Evolutionary conservation across 1,284 basidiomycete genomes (phyloP).

Genomic region (Pulchroboletus neoregius): DNA sequence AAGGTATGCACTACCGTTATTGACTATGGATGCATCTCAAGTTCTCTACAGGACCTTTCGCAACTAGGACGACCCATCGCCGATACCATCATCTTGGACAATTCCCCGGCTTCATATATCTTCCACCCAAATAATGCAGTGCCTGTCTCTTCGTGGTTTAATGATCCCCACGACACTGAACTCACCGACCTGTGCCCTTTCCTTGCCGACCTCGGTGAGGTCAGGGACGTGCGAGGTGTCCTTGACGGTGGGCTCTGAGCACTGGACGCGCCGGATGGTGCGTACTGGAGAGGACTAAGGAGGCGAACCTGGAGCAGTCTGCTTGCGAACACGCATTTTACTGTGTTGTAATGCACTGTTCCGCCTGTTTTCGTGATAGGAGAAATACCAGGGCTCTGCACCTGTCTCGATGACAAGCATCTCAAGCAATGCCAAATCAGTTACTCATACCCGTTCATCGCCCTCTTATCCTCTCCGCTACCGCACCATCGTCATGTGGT

Average conservation of each 20-base stretch:
- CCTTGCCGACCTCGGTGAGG: slow-evolving; percentile 80
- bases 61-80: slow-evolving; percentile 91
- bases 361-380: slow-evolving; percentile 31
- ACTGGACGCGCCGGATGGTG: slow-evolving; percentile 20
- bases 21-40: slow-evolving; percentile 11
- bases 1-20: slow-evolving; percentile 57
- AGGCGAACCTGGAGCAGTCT: slow-evolving; percentile 13
- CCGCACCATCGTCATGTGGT: slow-evolving; percentile 5
- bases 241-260: slow-evolving; percentile 75
- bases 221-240: slow-evolving; percentile 90
- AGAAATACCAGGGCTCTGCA: slow-evolving; percentile 30
- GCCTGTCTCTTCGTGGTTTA: slow-evolving; percentile 99
- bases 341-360: slow-evolving; percentile 32
- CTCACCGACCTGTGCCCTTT: slow-evolving; percentile 93
- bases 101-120: slow-evolving; percentile 98
- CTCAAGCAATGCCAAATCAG: slow-evolving; percentile 1
- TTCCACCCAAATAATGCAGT: slow-evolving; percentile 99
- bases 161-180: slow-evolving; percentile 96
- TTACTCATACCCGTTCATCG: slow-evolving; percentile 1
- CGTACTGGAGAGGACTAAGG: slow-evolving; percentile 18
- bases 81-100: slow-evolving; percentile 97
- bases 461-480: slow-evolving; percentile 6
- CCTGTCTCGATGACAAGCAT: slow-evolving; percentile 19
- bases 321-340: slow-evolving; percentile 22
- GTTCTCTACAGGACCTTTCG: slow-evolving; percentile 75